A percentile compares a stretch with the other conserved stretches of the same genome.
phyloP scores from a whole-genome alignment of 495 filamentous ascomycete species.

The Lindgomyces ingoldianus region DNA sequence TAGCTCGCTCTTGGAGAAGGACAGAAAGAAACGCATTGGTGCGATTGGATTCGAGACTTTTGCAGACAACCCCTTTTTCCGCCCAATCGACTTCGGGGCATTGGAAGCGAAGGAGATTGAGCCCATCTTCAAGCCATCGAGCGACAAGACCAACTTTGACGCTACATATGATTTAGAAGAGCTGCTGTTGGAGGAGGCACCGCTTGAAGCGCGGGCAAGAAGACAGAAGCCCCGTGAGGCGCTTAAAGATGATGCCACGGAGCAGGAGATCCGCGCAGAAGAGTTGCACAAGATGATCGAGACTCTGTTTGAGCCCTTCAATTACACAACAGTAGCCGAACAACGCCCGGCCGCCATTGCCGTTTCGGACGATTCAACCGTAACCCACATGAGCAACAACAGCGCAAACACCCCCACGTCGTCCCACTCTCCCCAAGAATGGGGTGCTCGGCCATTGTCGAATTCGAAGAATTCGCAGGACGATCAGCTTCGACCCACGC shows the following conservation, averaged over 20 bases:
- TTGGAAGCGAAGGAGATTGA: conserved; percentile 87
- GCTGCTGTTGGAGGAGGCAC: conserved; percentile 89
- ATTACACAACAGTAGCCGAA: conserved; percentile 77
- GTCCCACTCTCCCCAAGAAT: conserved; percentile 25
- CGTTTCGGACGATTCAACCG: conserved; percentile 50
- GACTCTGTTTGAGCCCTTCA: conserved; percentile 90
- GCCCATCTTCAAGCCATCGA: conserved; percentile 87
- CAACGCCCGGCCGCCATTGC: conserved; percentile 25
- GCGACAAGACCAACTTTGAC: conserved; percentile 98
- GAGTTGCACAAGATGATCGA: conserved; percentile 94
- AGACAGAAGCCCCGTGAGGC: conserved; percentile 90
- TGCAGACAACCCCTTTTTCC: conserved; percentile 85
- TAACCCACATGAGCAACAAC: conserved; percentile 37
- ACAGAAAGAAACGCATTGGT: conserved; percentile 79
- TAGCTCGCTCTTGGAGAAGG: conserved; percentile 74
- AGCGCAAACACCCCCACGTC: conserved; percentile 35
- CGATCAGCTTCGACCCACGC: conserved; percentile 33
- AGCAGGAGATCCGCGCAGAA: conserved; percentile 91
- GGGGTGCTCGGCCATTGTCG: conserved; percentile 11
- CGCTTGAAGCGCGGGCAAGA: conserved; percentile 86
- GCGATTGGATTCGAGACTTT: conserved; percentile 76
- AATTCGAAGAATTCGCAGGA: conserved; percentile 30
- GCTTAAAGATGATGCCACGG: conserved; percentile 90
- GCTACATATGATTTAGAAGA: conserved; percentile 98
- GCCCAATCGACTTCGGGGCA: conserved; percentile 77